Base-by-base conservation (phyloP, 805 yeast genomes). In the Zygoascus bituminiphila region DNA sequence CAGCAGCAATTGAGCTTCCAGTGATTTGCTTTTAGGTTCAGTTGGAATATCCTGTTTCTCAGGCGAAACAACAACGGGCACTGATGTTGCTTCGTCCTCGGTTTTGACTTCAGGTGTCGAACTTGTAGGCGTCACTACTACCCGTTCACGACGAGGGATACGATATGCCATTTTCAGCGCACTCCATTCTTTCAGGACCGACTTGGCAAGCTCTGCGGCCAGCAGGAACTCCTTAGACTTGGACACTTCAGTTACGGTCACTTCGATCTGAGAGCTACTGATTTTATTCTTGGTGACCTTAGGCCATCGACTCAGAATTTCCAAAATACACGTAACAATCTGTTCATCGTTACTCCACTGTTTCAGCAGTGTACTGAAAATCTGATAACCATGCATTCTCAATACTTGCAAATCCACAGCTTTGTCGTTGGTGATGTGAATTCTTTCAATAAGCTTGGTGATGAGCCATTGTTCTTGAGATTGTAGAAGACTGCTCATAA, bases 381-480 rank as follows among this genome's bases (percentile, higher is more conserved):
- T 81, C 59, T 82, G 82, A 65, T 88, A 85, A 10, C 98, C 98
- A 63, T 89, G 98, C 59, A 88, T 73, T 51, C 81, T 76, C 57
- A 87, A 78, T 39, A 89, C 78, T 26, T 76, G 73, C 12, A 73
- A 64, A 47, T 84, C 77, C 24, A 84, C 69, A 4, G 65, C 63
- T 1, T 70, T 68, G 39, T 76, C 80, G 15, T 71, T 65, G 4
- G 86, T 73, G 33, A 77, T 62, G 50, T 74, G 71, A 24, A 85
- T 74, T 54, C 98, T 75, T 55, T 78, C 79, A 38, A 91, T 69
- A 49, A 93, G 71, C 60, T 82, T 83, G 38, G 70, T 66, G 7
- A 81, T 77, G 29, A 91, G 76, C 56, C 80, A 66, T 12, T 65
- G 59, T 58, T 88, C 94, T 55, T 84, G 84, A 41, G 79, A 76